Evolutionary conservation across 331 rosid genomes (phyloP), one percentile per base, ranked within the genome.

Genomic region (Spiraea crenata): DNA sequence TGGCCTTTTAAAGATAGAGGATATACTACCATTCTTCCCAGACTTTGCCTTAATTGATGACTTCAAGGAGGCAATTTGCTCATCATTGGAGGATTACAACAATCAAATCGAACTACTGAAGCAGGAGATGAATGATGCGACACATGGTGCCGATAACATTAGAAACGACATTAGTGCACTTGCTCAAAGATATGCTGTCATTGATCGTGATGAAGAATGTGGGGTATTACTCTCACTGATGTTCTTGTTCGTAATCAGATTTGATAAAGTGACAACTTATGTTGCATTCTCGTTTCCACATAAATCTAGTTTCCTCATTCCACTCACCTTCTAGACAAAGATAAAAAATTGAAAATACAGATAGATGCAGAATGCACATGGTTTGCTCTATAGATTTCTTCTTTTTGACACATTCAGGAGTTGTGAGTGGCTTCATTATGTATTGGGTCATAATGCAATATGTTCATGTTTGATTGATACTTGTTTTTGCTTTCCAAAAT

Each of bases 121-220:
- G 82, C 83, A 91, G 73, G 99, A 93, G 88, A 93, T 93, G 99
- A 91, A 93, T 75, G 99, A 93, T 80, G 97, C 99, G 68, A 93
- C 99, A 42, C 92, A 86, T 76, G 99, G 97, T 73, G 97, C 97
- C 54, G 97, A 91, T 84, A 91, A 89, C 88, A 93, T 93, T 75
- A 82, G 99, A 79, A 93, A 86, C 73, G 99, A 93, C 85, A 93
- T 93, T 69, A 93, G 87, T 81, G 96, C 97, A 67, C 97, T 93
- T 75, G 97, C 99, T 79, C 99, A 93, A 84, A 91, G 99, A 86
- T 93, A 89, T 73, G 90, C 99, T 72, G 83, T 93, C 74, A 87
- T 93, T 83, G 99, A 93, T 68, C 87, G 93, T 49, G 99, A 93
- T 57, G 99, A 89, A 84, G 96, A 93, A 38, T 93, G 96, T 48